A percentile compares a stretch with the other conserved stretches of the same genome.
phyloP scores from a whole-genome alignment of 2,329 filamentous ascomycete genomes.

The Aspergillus fumigatus region DNA sequence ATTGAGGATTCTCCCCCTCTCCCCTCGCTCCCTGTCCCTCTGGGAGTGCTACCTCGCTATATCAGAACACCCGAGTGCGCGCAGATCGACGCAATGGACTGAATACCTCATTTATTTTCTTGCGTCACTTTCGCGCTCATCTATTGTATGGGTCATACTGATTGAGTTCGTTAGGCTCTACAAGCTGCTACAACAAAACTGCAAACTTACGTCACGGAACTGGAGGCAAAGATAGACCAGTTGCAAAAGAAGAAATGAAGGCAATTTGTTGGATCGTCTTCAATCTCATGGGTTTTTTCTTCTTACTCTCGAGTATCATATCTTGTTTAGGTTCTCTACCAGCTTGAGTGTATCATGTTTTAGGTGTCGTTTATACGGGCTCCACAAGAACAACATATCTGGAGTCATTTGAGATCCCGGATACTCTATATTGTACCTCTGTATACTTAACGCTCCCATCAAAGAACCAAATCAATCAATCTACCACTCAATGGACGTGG shows the following conservation, averaged over 20 bases:
- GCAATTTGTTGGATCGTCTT: neutral
- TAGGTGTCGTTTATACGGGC: neutral
- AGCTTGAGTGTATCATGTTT: neutral
- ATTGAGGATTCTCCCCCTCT: neutral
- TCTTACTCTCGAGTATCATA: neutral
- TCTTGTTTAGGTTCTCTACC: slow-evolving; percentile 7
- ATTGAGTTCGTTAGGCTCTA: slow-evolving; percentile 58
- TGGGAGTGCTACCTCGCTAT: slow-evolving; percentile 1
- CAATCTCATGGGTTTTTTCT: neutral
- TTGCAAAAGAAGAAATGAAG: slow-evolving; percentile 63
- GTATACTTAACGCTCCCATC: neutral
- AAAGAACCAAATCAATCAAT: neutral
- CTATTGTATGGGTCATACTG: neutral
- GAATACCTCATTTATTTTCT: neutral
- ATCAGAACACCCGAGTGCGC: neutral
- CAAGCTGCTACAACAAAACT: slow-evolving; percentile 83
- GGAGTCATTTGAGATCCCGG: neutral
- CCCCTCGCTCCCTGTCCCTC: neutral
- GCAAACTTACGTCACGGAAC: slow-evolving; percentile 72
- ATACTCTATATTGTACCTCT: neutral
- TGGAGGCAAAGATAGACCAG: slow-evolving; percentile 74
- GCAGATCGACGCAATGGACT: neutral
- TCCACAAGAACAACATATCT: neutral
- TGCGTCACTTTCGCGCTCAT: neutral
- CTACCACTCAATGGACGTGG: neutral